A percentile compares a stretch with the other conserved stretches of the same genome.
These are phyloP conservation scores for Conticribra weissflogii DNA, from an alignment of 108 stramenopile genomes.

Conservation along the genomic window DNA sequence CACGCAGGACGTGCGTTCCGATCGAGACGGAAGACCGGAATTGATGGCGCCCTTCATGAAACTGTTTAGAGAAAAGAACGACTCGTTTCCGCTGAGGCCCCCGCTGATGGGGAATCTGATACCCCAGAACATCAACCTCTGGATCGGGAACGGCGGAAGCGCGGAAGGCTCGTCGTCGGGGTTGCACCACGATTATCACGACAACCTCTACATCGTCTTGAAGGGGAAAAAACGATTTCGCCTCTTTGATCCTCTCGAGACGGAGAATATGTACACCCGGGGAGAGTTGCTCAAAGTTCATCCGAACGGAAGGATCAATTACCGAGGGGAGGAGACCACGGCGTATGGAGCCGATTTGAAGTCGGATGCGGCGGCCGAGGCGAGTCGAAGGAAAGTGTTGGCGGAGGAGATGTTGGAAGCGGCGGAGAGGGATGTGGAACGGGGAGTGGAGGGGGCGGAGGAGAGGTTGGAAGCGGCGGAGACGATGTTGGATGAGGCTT, in stretches of 20 bases:
- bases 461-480: conserved; percentile 64
- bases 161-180: conserved; percentile 77
- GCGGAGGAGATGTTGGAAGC: conserved; percentile 55
- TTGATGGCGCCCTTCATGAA: too few relatives aligned
- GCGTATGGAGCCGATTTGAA: conserved; percentile 45
- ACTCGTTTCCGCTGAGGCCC: conserved; percentile 67
- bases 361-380: conserved; percentile 44
- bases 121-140: conserved; percentile 80
- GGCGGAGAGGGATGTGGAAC: conserved; percentile 41
- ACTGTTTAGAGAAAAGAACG: too few relatives aligned
- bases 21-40: too few relatives aligned
- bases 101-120: conserved; percentile 68
- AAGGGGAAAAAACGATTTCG: conserved; percentile 88
- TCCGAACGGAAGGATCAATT: conserved; percentile 91
- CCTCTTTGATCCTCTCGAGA: conserved; percentile 68
- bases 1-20: conserved; percentile 65
- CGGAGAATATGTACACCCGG: conserved; percentile 68
- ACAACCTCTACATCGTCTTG: conserved; percentile 94
- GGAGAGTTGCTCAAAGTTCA: conserved; percentile 80
- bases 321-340: conserved; percentile 53
- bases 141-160: too few relatives aligned
- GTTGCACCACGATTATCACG: conserved; percentile 99
- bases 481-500: conserved; percentile 60
- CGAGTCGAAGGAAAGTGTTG: conserved; percentile 42
- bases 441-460: conserved; percentile 55